These are phyloP conservation scores for Cladosporium sp. DNA, from an alignment of 2,329 filamentous ascomycete genomes.

Conservation along the genomic window DNA sequence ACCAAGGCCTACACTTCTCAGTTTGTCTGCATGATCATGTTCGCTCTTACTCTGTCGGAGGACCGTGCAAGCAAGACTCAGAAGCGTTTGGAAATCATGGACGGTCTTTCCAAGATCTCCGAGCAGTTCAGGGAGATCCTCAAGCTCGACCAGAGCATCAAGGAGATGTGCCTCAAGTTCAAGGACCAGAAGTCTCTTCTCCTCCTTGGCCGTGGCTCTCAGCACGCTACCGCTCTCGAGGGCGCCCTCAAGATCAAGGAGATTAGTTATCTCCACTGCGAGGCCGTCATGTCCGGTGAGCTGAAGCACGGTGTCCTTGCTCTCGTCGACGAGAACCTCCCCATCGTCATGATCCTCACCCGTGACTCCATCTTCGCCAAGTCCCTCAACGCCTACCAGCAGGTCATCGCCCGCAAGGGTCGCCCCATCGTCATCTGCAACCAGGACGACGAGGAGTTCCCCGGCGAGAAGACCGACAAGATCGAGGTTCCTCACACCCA, in stretches of 20 bases:
- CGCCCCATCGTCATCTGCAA: constrained; percentile 99
- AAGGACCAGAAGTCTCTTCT: constrained; percentile 96
- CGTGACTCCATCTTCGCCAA: constrained; percentile 96
- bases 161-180: constrained; percentile 90
- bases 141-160: constrained; percentile 88
- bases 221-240: constrained; percentile 96
- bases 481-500: constrained; percentile 97
- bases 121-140: constrained; percentile 90
- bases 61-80: constrained; percentile 93
- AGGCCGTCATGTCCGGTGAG: constrained; percentile 99
- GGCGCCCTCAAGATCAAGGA: constrained; percentile 99
- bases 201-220: constrained; percentile 88
- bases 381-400: constrained; percentile 99
- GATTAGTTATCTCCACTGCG: constrained; percentile 98
- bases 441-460: constrained; percentile 83
- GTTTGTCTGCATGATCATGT: constrained; percentile 99
- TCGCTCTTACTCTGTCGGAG: constrained; percentile 91
- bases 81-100: constrained; percentile 93
- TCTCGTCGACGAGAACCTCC: constrained; percentile 95
- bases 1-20: constrained; percentile 99
- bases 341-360: constrained; percentile 99
- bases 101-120: constrained; percentile 83
- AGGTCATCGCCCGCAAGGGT: constrained; percentile 93
- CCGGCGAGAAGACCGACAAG: constrained; percentile 83
- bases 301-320: constrained; percentile 98